phyloP scores from a whole-genome alignment of 495 filamentous ascomycete species.

The Melanomma pulvis-pyrius region DNA sequence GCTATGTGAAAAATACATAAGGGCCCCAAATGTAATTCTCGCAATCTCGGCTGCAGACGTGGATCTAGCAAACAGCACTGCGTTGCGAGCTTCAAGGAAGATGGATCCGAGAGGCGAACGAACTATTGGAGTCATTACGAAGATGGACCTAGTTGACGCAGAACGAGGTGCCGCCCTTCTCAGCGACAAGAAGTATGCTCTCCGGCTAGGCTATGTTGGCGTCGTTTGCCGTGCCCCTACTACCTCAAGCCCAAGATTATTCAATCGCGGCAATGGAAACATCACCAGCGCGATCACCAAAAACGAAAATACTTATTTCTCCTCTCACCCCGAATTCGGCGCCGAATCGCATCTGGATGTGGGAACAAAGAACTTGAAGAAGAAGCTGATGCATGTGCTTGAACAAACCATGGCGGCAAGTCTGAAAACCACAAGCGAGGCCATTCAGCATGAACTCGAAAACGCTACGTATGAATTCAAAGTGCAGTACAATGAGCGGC shows the following conservation, averaged over 20 bases:
- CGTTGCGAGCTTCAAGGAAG: constrained; percentile 82
- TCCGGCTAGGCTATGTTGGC: constrained; percentile 95
- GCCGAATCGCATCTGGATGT: constrained; percentile 69
- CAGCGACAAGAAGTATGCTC: constrained; percentile 86
- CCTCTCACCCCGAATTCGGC: constrained; percentile 82
- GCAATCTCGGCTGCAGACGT: constrained; percentile 98
- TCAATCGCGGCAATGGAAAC: constrained; percentile 80
- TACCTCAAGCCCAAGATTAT: constrained; percentile 61
- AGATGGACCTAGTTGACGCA: constrained; percentile 97
- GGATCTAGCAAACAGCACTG: constrained; percentile 94
- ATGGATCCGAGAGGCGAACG: constrained; percentile 94
- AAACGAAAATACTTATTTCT: constrained; percentile 90
- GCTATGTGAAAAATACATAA: constrained; percentile 98
- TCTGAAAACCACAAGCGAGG: constrained; percentile 81
- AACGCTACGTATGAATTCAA: constrained; percentile 99
- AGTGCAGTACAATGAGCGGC: constrained; percentile 97
- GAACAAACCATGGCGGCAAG: constrained; percentile 96
- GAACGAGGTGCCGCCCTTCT: constrained; percentile 76
- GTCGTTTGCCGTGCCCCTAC: constrained; percentile 83
- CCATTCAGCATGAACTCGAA: constrained; percentile 92
- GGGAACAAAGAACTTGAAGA: constrained; percentile 82
- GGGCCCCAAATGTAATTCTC: constrained; percentile 91
- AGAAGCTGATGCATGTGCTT: constrained; percentile 95
- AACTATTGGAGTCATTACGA: constrained; percentile 97
- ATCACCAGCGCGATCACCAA: constrained; percentile 79